phyloP scores from a whole-genome alignment of 2,329 filamentous ascomycete species.

The Aspergillus felis region DNA sequence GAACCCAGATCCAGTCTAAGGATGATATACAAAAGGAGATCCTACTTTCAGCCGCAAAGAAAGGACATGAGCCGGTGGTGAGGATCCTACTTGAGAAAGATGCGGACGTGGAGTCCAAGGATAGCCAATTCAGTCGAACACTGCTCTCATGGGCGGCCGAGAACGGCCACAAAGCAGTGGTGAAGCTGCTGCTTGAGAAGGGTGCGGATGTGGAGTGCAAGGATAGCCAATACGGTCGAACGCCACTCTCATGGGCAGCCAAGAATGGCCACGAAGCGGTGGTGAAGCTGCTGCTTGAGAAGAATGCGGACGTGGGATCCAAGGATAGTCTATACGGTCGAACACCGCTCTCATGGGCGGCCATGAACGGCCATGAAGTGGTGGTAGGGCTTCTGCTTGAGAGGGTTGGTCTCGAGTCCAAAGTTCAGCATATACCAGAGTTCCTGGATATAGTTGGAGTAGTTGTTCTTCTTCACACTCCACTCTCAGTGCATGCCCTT shows the following conservation, averaged over 20 bases:
- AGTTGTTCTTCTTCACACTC: too few relatives aligned
- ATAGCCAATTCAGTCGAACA: not conserved
- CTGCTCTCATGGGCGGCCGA: slow-evolving; percentile 7
- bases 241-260: slow-evolving; percentile 8
- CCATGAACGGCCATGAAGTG: not conserved
- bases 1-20: slow-evolving; percentile 8
- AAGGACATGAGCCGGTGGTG: slow-evolving; percentile 6
- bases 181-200: slow-evolving; percentile 1
- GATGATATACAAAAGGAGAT: slow-evolving; percentile 1
- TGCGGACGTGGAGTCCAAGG: slow-evolving; percentile 6
- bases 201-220: not conserved
- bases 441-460: too few relatives aligned
- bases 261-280: slow-evolving; percentile 1
- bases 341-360: slow-evolving; percentile 7
- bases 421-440: not conserved
- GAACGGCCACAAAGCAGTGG: slow-evolving; percentile 1
- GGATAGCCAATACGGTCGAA: not conserved
- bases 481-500: too few relatives aligned
- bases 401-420: not conserved
- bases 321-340: not conserved
- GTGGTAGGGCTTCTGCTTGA: slow-evolving; percentile 1
- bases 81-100: slow-evolving; percentile 11
- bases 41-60: slow-evolving; percentile 6
- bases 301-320: not conserved
- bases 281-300: not conserved